phyloP scores from a whole-genome alignment of 441 rosid species.

The Euphorbia celastroides region DNA sequence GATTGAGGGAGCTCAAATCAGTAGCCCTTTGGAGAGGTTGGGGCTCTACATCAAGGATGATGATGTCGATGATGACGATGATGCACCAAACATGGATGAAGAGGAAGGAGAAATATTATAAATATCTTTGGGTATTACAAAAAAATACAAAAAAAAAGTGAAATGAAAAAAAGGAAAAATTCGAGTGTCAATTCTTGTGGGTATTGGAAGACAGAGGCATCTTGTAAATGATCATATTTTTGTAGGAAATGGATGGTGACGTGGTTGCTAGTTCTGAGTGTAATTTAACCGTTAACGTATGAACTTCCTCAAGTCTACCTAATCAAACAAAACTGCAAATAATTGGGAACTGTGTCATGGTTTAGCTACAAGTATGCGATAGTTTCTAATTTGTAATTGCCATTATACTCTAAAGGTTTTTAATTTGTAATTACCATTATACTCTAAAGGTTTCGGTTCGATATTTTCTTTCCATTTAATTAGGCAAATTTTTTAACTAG shows the following conservation, averaged over 20 bases:
- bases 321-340: neutral
- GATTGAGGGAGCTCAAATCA: conserved; percentile 15
- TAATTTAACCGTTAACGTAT: neutral
- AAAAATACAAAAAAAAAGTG: neutral
- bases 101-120: conserved; percentile 26
- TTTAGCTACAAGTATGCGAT: too few species aligned
- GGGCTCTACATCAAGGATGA: conserved; percentile 24
- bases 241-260: conserved; percentile 6
- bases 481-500: too few species aligned
- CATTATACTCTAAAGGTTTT: too few species aligned
- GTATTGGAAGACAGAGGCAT: neutral
- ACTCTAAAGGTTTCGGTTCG: too few species aligned
- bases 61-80: conserved; percentile 17
- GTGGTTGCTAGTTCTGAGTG: neutral
- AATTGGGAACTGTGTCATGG: neutral
- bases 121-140: neutral
- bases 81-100: conserved; percentile 4
- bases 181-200: neutral
- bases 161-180: neutral
- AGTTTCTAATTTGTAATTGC: too few species aligned
- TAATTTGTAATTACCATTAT: too few species aligned
- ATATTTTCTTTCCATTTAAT: too few species aligned
- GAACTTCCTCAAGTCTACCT: neutral
- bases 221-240: conserved; percentile 22
- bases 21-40: conserved; percentile 32